Base-by-base conservation (phyloP, 352 stramenopile species). In the Albugo candida region DNA sequence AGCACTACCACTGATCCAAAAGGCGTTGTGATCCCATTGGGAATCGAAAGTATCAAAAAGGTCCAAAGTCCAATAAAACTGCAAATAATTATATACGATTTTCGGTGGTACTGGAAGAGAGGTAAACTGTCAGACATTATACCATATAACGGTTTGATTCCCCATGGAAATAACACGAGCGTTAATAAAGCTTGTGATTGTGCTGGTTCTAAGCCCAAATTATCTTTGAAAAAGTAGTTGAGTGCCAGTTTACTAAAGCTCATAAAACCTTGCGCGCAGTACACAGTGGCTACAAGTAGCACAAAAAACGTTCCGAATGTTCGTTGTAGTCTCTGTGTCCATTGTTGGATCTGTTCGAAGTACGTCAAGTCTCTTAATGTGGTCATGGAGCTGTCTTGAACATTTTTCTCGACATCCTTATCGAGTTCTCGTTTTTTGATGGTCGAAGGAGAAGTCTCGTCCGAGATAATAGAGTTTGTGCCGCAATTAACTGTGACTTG, bases 211-310 rank as follows among this genome's bases (percentile, higher is more conserved):
- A 98, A 70, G 51, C 94, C 67, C 31, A 97, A 65, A 40, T 96
- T 82, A 64, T 98, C 92, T 56, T 98, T 98, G 35, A 98, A 83
- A 43, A 97, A 94, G 61, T 96, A 98, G 37, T 94, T 97, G 55
- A 95, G 65, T 17, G 92, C 85, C 12, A 97, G 59, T 31, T 67
- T 61, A 21, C 86, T 92, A 35, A 97, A 83, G 52, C 85, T 94
- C 20, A 92, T 71, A 34, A 95, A 94, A 17, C 93, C 93, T 56
- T 97, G 86, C 0, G 95, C 83, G 41, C 93, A 91, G 56, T 97
- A 97, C 41, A 96, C 91, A 0, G 67, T 78, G 40, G 64, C 60
- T 38, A 87, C 68, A 10, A 87, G 59, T 48, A 78, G 44, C 27
- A 87, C 54, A 54, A 87, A 87, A 3, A 70, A 60, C 41, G 63